Evolutionary conservation across 352 stramenopile species (phyloP).

Genomic region (Globisporangium nagaii): DNA sequence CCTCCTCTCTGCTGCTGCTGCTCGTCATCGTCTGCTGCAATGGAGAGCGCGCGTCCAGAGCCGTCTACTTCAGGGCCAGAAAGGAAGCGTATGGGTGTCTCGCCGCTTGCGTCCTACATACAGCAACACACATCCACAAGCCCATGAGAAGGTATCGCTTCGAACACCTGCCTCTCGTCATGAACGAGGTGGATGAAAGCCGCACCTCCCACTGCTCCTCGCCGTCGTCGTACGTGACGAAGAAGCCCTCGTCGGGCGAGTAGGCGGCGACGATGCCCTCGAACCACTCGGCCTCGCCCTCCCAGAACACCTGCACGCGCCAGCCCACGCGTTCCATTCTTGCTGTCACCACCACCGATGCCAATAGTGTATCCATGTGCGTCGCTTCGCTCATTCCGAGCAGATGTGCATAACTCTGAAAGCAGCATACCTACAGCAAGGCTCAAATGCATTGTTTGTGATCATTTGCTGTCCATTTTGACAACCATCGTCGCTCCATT

Average conservation of each 20-base stretch:
- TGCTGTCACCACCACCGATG: no score
- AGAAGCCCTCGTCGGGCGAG: conserved; percentile 32
- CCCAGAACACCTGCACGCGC: conserved; percentile 65
- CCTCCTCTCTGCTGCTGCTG: background rate
- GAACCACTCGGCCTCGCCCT: conserved; percentile 62
- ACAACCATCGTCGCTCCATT: background rate
- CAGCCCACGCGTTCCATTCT: conserved; percentile 24
- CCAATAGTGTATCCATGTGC: no score
- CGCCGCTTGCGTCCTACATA: background rate
- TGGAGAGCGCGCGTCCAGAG: background rate
- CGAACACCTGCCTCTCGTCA: background rate
- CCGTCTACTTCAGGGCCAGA: background rate
- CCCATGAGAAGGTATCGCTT: background rate
- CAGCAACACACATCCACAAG: background rate
- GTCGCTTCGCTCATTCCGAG: no score
- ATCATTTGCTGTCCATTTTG: no score
- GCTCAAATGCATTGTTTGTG: no score
- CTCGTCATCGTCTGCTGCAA: background rate
- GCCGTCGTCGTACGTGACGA: conserved; percentile 68
- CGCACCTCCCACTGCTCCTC: conserved; percentile 70
- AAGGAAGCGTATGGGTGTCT: conserved; percentile 21
- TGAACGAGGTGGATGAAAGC: background rate
- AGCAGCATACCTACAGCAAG: no score
- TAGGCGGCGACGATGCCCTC: conserved; percentile 41
- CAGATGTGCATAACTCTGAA: no score